Base-by-base conservation (phyloP, 352 stramenopile genomes). In the Globisporangium nunn region DNA sequence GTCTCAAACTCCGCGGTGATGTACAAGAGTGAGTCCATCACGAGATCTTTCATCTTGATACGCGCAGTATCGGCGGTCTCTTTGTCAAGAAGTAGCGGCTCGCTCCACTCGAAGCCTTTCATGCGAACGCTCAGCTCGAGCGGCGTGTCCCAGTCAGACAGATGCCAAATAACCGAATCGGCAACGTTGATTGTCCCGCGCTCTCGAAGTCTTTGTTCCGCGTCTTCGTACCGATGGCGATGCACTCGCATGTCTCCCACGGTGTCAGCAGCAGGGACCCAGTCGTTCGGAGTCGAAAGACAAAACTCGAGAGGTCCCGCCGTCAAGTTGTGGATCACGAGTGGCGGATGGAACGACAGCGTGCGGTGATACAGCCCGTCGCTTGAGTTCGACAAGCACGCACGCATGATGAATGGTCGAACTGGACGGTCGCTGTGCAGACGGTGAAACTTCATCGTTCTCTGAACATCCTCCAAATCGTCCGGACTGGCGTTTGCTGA, bases 21-120 rank as follows among this genome's bases (percentile, higher is more conserved):
- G 61, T 84, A 90, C 54, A 93, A 62, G 33, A 79, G 61, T 15
- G 83, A 79, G 45, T 84, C 80, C 30, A 71, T 90, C n/a, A 87
- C 76, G 5, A 91, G 53, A 50, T 93, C 83, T 52, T 87, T 85
- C 74, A 93, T 87, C 50, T 76, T 77, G 51, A 93, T 87, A 12
- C 76, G 75, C 56, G 75, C 72, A 45, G 81, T 40, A 30, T 89
- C 77, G 11, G 63, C 67, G 11, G 85, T 66, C 17, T 87, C 67
- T 50, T 72, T 70, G 5, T 72, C 62, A 8, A 92, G 62, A 4
- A 81, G 52, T 12, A 91, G 62, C 2, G 78, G 70, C 17, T 93
- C 81, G 52, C 85, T 95, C 85, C 85, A 95, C 23, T 91, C 80
- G 46, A 93, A 95, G 1, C 85, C 83, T 62, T 91, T 88, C 59